phyloP scores from a whole-genome alignment of 352 stramenopile species.

The Phytophthora colocasiae region DNA sequence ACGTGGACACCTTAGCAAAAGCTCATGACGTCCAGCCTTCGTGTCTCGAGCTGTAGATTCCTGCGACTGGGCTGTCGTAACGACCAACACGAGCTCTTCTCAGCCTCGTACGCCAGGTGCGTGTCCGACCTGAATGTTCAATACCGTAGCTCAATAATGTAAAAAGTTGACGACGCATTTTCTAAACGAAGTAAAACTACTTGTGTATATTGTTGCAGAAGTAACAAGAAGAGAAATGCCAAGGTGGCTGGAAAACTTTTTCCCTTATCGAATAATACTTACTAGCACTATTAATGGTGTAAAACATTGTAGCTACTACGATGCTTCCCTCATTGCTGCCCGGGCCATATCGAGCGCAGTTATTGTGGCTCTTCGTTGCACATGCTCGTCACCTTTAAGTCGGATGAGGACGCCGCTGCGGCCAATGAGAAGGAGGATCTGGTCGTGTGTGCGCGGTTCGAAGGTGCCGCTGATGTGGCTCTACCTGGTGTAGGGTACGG shows the following conservation, averaged over 20 bases:
- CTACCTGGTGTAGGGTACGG: neutral
- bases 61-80: no score
- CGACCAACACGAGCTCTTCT: no score
- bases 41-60: no score
- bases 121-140: neutral
- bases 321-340: conserved; percentile 54
- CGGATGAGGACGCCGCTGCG: neutral
- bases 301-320: conserved; percentile 23
- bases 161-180: neutral
- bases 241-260: conserved; percentile 15
- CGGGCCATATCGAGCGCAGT: conserved; percentile 33
- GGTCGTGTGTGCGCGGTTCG: conserved; percentile 43
- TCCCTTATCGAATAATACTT: neutral
- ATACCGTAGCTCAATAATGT: neutral
- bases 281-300: neutral
- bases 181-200: neutral
- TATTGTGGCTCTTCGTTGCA: conserved; percentile 46
- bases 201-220: conserved; percentile 3
- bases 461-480: conserved; percentile 2
- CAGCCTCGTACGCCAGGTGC: conserved; percentile 21
- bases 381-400: conserved; percentile 25
- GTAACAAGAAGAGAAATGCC: conserved; percentile 22
- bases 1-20: no score
- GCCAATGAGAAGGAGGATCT: conserved; percentile 21
- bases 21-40: no score